Conservation (phyloP, 129 eudicot species). For the Tanacetum coccineum region DNA sequence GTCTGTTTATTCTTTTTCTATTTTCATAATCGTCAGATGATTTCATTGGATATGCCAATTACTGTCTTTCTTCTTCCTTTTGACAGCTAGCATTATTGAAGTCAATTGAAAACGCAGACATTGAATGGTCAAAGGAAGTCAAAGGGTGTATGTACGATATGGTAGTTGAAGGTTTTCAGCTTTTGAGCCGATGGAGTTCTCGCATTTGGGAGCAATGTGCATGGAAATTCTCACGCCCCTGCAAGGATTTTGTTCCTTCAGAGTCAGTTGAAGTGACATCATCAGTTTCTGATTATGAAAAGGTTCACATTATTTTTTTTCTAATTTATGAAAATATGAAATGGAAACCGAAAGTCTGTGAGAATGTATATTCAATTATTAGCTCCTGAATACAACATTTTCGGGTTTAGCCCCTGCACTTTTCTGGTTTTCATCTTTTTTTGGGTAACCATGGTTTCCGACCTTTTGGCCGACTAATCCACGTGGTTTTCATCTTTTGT, state of each 20-base stretch:
- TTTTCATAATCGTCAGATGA: not conserved
- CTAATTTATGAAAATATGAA: not conserved
- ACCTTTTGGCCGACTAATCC: too few relatives aligned
- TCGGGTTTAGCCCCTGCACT: not conserved
- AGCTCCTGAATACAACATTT: not conserved
- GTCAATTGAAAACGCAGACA: slow-evolving; percentile 79
- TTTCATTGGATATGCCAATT: not conserved
- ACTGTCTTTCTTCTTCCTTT: slow-evolving; percentile 18
- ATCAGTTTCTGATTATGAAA: slow-evolving; percentile 84
- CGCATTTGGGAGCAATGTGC: slow-evolving; percentile 99
- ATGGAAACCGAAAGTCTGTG: not conserved
- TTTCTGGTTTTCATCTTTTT: not conserved
- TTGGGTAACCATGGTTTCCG: not conserved
- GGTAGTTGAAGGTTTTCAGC: slow-evolving; percentile 99
- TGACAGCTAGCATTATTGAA: slow-evolving; percentile 73
- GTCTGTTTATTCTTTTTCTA: not conserved
- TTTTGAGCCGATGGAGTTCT: slow-evolving; percentile 92
- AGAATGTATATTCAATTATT: slow-evolving; percentile 2
- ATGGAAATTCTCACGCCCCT: slow-evolving; percentile 98
- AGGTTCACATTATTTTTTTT: slow-evolving; percentile 42
- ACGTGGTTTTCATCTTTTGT: not conserved
- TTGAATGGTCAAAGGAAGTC: slow-evolving; percentile 97
- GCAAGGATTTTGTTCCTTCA: slow-evolving; percentile 63
- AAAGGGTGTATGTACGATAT: slow-evolving; percentile 93
- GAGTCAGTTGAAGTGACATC: slow-evolving; percentile 47